Evolutionary conservation across 768 basidiomycete species (phyloP).

Genomic region (Floccularia luteovirens): DNA sequence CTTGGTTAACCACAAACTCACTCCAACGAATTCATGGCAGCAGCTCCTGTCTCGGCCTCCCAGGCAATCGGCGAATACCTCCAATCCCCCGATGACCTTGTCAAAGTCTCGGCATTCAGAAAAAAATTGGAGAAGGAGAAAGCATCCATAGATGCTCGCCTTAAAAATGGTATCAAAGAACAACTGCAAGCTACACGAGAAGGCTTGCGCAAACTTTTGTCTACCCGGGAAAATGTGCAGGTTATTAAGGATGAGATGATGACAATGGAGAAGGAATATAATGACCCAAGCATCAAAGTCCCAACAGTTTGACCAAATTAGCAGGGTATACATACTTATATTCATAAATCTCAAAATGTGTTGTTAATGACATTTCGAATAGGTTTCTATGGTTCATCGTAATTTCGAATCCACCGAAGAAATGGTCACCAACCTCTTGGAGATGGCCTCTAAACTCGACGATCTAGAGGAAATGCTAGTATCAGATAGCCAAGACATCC

Average conservation of each 20-base stretch:
- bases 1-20: too few relatives aligned
- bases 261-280: conserved; percentile 66
- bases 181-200: conserved; percentile 88
- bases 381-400: conserved; percentile 95
- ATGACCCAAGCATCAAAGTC: conserved; percentile 68
- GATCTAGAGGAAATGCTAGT: conserved; percentile 72
- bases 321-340: conserved; percentile 56
- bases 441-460: conserved; percentile 83
- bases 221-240: conserved; percentile 73
- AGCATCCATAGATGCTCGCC: conserved; percentile 83
- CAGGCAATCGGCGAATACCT: conserved; percentile 87
- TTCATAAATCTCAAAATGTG: background rate
- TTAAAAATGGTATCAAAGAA: conserved; percentile 87
- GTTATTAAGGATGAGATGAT: conserved; percentile 82
- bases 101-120: conserved; percentile 80
- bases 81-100: conserved; percentile 89
- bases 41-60: conserved; percentile 63
- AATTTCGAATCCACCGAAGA: conserved; percentile 94
- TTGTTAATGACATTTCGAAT: background rate
- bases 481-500: conserved; percentile 66
- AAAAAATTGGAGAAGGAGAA: conserved; percentile 98
- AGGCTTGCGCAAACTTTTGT: conserved; percentile 74
- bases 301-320: conserved; percentile 94
- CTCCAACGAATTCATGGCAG: conserved; percentile 42
- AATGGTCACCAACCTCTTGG: conserved; percentile 90